Evolutionary conservation across 768 basidiomycete genomes (phyloP).

Genomic region (Asterophora parasitica): DNA sequence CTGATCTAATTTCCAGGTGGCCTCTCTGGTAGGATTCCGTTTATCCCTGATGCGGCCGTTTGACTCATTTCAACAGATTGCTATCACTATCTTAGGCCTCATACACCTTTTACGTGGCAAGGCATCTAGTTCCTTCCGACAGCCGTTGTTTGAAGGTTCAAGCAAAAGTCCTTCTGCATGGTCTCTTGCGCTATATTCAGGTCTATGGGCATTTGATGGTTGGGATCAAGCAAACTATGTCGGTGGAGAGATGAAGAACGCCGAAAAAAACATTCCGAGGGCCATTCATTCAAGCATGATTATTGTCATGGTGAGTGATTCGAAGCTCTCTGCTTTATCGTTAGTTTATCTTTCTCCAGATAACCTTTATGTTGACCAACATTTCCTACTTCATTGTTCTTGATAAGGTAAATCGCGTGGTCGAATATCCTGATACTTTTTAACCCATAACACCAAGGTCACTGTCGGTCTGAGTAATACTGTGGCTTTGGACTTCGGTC

Average conservation of each 20-base stretch:
- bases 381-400: slow-evolving; percentile 90
- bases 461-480: slow-evolving; percentile 79
- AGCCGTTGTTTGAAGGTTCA: slow-evolving; percentile 67
- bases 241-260: slow-evolving; percentile 79
- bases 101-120: slow-evolving; percentile 70
- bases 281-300: slow-evolving; percentile 90
- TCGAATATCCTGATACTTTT: slow-evolving; percentile 3
- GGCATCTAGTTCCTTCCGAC: slow-evolving; percentile 61
- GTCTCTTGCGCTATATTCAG: slow-evolving; percentile 92
- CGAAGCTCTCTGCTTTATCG: slow-evolving; percentile 1
- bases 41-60: neutral
- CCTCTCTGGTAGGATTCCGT: slow-evolving; percentile 49
- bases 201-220: slow-evolving; percentile 93
- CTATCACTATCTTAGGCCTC: slow-evolving; percentile 75
- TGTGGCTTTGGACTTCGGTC: slow-evolving; percentile 89
- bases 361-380: slow-evolving; percentile 78
- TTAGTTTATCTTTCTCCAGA: slow-evolving; percentile 29
- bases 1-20: slow-evolving; percentile 37
- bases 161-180: slow-evolving; percentile 79
- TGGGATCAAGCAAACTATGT: slow-evolving; percentile 95
- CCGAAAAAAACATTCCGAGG: slow-evolving; percentile 82
- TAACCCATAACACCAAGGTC: slow-evolving; percentile 27
- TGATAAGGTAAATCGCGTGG: slow-evolving; percentile 51
- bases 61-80: slow-evolving; percentile 36
- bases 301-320: slow-evolving; percentile 59